Evolutionary conservation across 2,329 filamentous ascomycete species (phyloP).

Genomic region (Nectriaceae sp.): DNA sequence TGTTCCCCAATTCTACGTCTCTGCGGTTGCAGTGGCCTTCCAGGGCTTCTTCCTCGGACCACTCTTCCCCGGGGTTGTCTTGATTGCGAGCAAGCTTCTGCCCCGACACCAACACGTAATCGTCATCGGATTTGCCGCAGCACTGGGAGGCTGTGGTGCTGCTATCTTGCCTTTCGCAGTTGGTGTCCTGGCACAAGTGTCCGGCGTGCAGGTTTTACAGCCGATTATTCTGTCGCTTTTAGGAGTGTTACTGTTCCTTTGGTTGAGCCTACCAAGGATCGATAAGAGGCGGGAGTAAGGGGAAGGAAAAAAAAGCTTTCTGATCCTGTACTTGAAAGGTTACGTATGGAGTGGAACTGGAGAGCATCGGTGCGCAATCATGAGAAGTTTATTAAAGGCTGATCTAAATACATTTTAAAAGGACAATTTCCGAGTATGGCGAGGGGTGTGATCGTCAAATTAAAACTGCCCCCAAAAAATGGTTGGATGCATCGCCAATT

Average conservation of each 20-base stretch:
- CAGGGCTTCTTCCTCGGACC: slow-evolving; percentile 82
- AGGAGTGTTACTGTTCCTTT: slow-evolving; percentile 44
- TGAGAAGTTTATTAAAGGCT: too few relatives aligned
- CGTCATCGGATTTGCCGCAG: slow-evolving; percentile 75
- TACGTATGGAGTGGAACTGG: too few relatives aligned
- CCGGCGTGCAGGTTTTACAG: slow-evolving; percentile 58
- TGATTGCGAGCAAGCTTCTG: slow-evolving; percentile 68
- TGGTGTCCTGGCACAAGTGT: slow-evolving; percentile 62
- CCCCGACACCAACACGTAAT: slow-evolving; percentile 75
- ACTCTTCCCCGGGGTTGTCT: slow-evolving; percentile 72
- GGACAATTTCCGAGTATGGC: too few relatives aligned
- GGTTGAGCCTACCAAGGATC: slow-evolving; percentile 47
- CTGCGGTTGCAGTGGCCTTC: slow-evolving; percentile 68
- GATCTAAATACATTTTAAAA: too few relatives aligned
- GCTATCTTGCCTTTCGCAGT: slow-evolving; percentile 68
- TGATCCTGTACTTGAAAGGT: too few relatives aligned
- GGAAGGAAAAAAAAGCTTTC: slow-evolving; percentile 8
- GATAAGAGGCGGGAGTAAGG: slow-evolving; percentile 41
- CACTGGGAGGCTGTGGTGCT: slow-evolving; percentile 73
- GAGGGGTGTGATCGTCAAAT: too few relatives aligned
- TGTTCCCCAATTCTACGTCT: slow-evolving; percentile 75
- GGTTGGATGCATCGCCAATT: too few relatives aligned
- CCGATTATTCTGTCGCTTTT: slow-evolving; percentile 57
- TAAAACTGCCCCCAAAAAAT: too few relatives aligned
- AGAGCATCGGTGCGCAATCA: too few relatives aligned